Evolutionary conservation across 257 asterid species (phyloP), one percentile per base, ranked within the genome.

Genomic region (Voacanga thouarsii): DNA sequence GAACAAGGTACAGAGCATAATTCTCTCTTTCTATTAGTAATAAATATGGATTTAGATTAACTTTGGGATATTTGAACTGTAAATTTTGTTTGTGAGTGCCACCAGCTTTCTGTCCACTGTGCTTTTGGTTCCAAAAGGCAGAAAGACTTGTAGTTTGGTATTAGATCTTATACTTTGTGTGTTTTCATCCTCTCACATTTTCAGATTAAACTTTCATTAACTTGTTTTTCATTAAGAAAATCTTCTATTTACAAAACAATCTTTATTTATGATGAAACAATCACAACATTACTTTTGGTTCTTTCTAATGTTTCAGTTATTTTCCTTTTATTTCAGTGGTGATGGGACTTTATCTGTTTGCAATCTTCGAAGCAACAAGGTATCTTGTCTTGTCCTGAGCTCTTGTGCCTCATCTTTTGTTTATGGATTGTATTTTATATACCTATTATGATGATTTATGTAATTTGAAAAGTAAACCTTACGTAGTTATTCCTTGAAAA

Each of bases 271-370:
- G 74, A 24, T 65, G 11, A 68, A 41, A 39, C 16, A 26, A 24
- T 55, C 18, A 10, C 14, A 64, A 16, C 41, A 53, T 73, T 44
- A 7, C 61, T 55, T 80, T 43, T 26, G 73, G 66, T 76, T 75
- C 68, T 74, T 84, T 39, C 7, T 77, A n/a, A n/a, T 19, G 10
- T 28, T 72, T 8, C 56, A 41, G 8, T 56, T 30, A 5, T 75
- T 30, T 60, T 73, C n/a, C 66, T 79, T 50, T 74, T 19, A 50
- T 65, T 53, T 28, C 86, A 93, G 99, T 87, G 98, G 97, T 72
- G 99, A 95, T 85, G 98, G 98, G 75, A 90, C 96, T 78, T 86
- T 95, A 57, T 90, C 97, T 39, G 98, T 95, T 68, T 91, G 98
- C 90, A 95, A 95, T 84, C 82, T 95, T 73, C 86, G 97, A 82